These are phyloP conservation scores for Antarctomyces pellizariae DNA, from an alignment of 495 filamentous ascomycete genomes.

Conservation along the genomic window DNA sequence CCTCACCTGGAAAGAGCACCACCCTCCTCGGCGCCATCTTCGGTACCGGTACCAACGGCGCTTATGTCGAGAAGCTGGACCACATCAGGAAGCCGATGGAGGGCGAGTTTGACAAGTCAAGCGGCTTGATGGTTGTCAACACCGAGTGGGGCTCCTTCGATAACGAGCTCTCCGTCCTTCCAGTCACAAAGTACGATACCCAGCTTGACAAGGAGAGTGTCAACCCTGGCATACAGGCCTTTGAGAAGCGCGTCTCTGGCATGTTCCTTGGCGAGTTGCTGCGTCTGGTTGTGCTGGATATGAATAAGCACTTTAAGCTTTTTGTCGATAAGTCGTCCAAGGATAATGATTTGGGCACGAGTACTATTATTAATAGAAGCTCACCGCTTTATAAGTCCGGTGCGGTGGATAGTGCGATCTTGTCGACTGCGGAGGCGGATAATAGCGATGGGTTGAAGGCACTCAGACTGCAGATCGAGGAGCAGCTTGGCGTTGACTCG, in stretches of 20 bases:
- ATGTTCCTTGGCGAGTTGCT: constrained; percentile 97
- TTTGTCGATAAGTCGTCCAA: constrained; percentile 34
- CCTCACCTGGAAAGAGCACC: constrained; percentile 66
- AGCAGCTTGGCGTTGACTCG: constrained; percentile 44
- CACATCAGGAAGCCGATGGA: constrained; percentile 42
- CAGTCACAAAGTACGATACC: constrained; percentile 63
- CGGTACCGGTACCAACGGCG: constrained; percentile 87
- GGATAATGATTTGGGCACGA: constrained; percentile 41
- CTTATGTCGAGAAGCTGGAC: constrained; percentile 58
- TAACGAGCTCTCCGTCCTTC: constrained; percentile 69
- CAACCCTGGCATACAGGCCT: constrained; percentile 95
- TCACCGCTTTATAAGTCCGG: constrained; percentile 56
- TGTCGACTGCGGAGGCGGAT: constrained; percentile 64
- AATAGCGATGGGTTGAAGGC: constrained; percentile 32
- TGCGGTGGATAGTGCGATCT: constrained; percentile 72
- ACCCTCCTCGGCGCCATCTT: constrained; percentile 84
- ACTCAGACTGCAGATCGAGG: constrained; percentile 53
- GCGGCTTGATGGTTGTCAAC: constrained; percentile 92
- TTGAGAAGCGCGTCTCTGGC: constrained; percentile 91
- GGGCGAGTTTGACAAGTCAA: constrained; percentile 52
- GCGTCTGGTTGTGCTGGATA: constrained; percentile 43
- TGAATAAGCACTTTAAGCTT: constrained; percentile 34
- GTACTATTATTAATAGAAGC: constrained; percentile 35
- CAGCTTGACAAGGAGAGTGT: constrained; percentile 55
- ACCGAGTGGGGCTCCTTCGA: constrained; percentile 98